Evolutionary conservation across 176 grass and related monocot species (phyloP).

Genomic region (Aegilops bicornis): DNA sequence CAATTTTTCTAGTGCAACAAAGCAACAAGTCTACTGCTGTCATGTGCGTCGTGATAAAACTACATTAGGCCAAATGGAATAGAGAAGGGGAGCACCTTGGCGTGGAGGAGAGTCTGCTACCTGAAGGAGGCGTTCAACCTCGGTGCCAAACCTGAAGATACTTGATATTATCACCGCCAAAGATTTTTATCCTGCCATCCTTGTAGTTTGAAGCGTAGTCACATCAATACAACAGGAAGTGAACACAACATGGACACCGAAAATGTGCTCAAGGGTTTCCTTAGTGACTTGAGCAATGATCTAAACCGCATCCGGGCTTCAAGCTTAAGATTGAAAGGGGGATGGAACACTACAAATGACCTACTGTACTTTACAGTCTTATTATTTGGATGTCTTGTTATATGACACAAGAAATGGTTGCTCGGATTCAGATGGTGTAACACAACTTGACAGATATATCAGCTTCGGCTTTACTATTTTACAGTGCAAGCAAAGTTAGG

Average conservation of each 20-base stretch:
- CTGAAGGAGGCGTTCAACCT: no score
- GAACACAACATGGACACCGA: background rate
- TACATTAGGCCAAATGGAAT: no score
- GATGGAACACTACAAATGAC: background rate
- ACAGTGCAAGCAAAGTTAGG: background rate
- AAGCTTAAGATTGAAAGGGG: background rate
- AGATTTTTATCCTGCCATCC: slow-evolving; percentile 93
- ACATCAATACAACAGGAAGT: background rate
- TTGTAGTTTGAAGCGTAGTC: slow-evolving; percentile 37
- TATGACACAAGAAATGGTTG: background rate
- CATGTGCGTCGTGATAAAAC: no score
- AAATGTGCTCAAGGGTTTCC: background rate
- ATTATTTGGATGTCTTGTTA: background rate
- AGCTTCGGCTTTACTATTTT: background rate
- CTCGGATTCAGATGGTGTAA: background rate
- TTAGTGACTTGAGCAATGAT: no score
- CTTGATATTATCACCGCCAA: slow-evolving; percentile 94
- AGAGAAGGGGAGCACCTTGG: no score
- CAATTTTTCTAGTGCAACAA: no score
- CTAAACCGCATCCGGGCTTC: background rate
- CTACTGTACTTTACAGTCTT: no score
- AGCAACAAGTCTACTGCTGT: no score
- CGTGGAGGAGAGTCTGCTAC: no score
- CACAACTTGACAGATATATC: background rate
- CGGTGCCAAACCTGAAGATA: slow-evolving; percentile 64